Evolutionary conservation across 768 basidiomycete genomes (phyloP), one percentile per base, ranked within the genome.

Genomic region (Mycena sanguinolenta): DNA sequence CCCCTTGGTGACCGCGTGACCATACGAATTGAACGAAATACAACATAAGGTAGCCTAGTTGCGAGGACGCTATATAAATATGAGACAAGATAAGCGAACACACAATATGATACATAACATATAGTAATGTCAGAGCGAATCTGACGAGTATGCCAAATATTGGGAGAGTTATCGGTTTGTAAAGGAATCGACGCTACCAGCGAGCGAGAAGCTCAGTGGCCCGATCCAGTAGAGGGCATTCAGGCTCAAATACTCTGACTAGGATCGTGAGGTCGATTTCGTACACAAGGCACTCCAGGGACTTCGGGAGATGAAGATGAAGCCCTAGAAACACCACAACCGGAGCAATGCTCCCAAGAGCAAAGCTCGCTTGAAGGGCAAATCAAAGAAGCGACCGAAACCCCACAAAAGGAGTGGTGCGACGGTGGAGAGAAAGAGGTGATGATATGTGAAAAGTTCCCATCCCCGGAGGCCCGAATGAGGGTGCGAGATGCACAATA

Each of bases 131-230:
- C 36, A 38, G 36, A 38, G 36, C 36, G 36, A 38, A 38, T 38
- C 36, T 38, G 36, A 38, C 36, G 36, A 38, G 8, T 38, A 38
- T 38, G 36, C 36, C 36, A 38, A 38, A 38, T 7, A 60, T 44
- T 60, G 38, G 58, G 58, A 46, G 42, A 46, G 42, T 39, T 58
- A 60, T 60, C 58, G 42, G 58, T 46, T 60, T 60, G 58, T 27
- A 12, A 6, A 46, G 58, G 46, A 30, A 42, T 46, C 42, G 58
- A 60, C 58, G n/a, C 58, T 32, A 14, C 42, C 16, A 38, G 25
- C 4, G 42, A 30, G 58, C 58, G 19, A 60, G 58, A 44, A 60
- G 58, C 58, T 30, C 58, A 13, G 42, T 38, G 25, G 42, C 42
- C 58, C 39, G 58, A 44, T 60, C 58, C 58, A 60, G 58, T 30